Conservation (phyloP, 352 stramenopile genomes). For the Pythium guiyangense region DNA sequence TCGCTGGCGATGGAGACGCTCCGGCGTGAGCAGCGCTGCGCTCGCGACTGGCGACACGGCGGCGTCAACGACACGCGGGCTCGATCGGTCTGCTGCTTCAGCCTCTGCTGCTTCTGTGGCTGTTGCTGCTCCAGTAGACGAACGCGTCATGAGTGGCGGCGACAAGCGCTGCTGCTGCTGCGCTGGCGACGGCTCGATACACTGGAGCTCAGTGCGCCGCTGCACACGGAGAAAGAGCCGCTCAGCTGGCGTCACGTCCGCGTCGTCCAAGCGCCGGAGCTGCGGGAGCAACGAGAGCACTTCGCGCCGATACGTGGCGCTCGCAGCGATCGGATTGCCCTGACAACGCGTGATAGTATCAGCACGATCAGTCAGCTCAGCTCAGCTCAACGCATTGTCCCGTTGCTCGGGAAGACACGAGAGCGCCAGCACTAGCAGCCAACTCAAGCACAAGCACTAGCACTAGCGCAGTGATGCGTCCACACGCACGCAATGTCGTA, state of each 20-base stretch:
- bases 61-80: not conserved
- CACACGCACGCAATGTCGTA: constrained; percentile 2
- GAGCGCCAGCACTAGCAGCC: too few relatives aligned
- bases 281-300: constrained; percentile 53
- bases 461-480: not conserved
- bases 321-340: constrained; percentile 48
- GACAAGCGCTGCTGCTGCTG: too few relatives aligned
- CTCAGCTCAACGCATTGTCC: too few relatives aligned
- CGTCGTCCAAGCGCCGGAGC: constrained; percentile 42
- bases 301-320: constrained; percentile 37
- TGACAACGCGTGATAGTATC: constrained; percentile 10
- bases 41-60: constrained; percentile 10
- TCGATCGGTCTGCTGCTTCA: not conserved
- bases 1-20: constrained; percentile 2
- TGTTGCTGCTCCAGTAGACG: not conserved
- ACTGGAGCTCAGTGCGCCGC: constrained; percentile 30
- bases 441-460: too few relatives aligned
- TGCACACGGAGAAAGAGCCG: constrained; percentile 43
- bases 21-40: constrained; percentile 9
- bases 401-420: too few relatives aligned
- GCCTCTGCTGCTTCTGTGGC: too few relatives aligned
- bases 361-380: not conserved
- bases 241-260: constrained; percentile 39
- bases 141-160: not conserved
- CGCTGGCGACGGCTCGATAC: constrained; percentile 6